Evolutionary conservation across 1,284 basidiomycete genomes (phyloP).

Genomic region (Coriolopsis trogii): DNA sequence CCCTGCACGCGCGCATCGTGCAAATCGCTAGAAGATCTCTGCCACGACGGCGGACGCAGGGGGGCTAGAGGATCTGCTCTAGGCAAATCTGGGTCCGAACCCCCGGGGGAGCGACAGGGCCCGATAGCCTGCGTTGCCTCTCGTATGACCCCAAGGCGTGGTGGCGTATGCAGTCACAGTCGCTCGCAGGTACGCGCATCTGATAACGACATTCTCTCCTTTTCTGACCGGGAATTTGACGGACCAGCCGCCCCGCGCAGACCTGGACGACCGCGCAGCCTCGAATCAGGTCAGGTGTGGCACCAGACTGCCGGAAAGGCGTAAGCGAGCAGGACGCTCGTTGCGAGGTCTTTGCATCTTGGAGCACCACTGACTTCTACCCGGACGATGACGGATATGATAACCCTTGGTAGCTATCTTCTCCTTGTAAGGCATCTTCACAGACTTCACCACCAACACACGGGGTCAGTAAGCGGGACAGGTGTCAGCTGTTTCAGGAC

Average conservation of each 20-base stretch:
- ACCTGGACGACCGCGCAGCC: background rate
- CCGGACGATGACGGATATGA: slow-evolving; percentile 25
- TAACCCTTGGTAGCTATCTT: slow-evolving; percentile 19
- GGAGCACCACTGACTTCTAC: slow-evolving; percentile 13
- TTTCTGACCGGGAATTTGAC: slow-evolving; percentile 13
- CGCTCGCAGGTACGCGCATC: slow-evolving; percentile 14
- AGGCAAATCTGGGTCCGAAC: slow-evolving; percentile 15
- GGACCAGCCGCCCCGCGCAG: slow-evolving; percentile 3
- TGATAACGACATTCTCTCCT: slow-evolving; percentile 16
- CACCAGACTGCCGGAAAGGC: slow-evolving; percentile 7
- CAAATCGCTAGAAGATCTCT: slow-evolving; percentile 20
- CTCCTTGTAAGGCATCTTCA: slow-evolving; percentile 16
- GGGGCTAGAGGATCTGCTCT: slow-evolving; percentile 14
- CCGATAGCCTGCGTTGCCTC: slow-evolving; percentile 7
- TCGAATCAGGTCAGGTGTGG: slow-evolving; percentile 20
- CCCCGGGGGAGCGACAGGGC: slow-evolving; percentile 8
- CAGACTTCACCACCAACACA: slow-evolving; percentile 1
- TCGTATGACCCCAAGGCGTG: slow-evolving; percentile 8
- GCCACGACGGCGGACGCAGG: slow-evolving; percentile 11
- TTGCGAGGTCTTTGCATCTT: background rate
- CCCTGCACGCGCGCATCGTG: slow-evolving; percentile 11
- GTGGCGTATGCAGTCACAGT: slow-evolving; percentile 11
- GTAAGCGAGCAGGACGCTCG: slow-evolving; percentile 10
- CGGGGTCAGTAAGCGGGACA: slow-evolving; percentile 12
- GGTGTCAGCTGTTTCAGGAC: slow-evolving; percentile 17